Conservation (phyloP, 805 yeast species). For the Ogataea polymorpha region DNA sequence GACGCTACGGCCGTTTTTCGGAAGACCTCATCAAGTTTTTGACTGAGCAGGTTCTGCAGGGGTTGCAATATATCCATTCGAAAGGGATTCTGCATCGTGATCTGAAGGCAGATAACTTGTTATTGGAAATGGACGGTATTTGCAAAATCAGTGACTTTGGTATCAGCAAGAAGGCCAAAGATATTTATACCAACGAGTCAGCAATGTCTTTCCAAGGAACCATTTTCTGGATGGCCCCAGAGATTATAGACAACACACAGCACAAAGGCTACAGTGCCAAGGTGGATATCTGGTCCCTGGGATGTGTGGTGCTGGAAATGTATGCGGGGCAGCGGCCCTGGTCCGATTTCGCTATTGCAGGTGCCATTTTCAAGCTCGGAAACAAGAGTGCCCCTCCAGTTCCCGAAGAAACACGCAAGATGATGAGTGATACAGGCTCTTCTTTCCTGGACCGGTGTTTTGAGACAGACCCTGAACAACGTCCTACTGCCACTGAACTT, state of each 20-base stretch:
- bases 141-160: constrained; percentile 97
- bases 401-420: constrained; percentile 76
- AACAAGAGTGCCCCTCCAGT: constrained; percentile 92
- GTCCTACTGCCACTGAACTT: constrained; percentile 82
- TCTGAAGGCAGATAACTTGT: constrained; percentile 87
- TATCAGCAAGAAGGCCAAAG: constrained; percentile 79
- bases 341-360: constrained; percentile 92
- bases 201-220: constrained; percentile 96
- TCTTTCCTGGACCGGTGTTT: constrained; percentile 77
- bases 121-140: constrained; percentile 87
- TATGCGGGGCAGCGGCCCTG: constrained; percentile 97
- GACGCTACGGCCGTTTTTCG: constrained; percentile 81
- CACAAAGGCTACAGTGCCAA: constrained; percentile 95
- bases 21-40: constrained; percentile 70
- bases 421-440: constrained; percentile 62
- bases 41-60: constrained; percentile 76
- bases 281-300: constrained; percentile 97
- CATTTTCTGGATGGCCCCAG: constrained; percentile 99
- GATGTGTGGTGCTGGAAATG: constrained; percentile 97
- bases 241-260: constrained; percentile 82
- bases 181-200: constrained; percentile 85
- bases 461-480: constrained; percentile 66
- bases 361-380: constrained; percentile 89
- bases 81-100: constrained; percentile 90
- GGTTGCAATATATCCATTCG: constrained; percentile 83